A percentile compares a stretch with the other conserved stretches of the same genome.
Evolutionary conservation across 2,329 filamentous ascomycete genomes (phyloP).

Genomic region (Xylaria hypoxylon): DNA sequence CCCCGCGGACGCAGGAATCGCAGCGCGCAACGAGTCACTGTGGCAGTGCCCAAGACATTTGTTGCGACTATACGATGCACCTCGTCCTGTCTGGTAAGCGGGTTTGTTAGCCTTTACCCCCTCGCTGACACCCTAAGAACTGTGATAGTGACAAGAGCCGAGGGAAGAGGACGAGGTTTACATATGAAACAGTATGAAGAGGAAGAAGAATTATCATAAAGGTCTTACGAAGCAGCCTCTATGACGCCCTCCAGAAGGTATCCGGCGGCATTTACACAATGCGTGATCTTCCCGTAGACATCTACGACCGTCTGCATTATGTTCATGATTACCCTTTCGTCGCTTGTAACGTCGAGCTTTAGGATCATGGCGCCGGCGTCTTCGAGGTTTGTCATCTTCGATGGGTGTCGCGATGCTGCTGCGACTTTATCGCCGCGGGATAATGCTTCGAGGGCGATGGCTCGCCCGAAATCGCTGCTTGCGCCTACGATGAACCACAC

Average conservation of each 20-base stretch:
- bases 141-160: background rate
- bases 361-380: conserved; percentile 7
- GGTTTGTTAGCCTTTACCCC: background rate
- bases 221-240: conserved; percentile 12
- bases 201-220: background rate
- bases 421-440: conserved; percentile 10
- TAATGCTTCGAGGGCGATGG: conserved; percentile 12
- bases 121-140: background rate
- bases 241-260: conserved; percentile 12
- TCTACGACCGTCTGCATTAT: conserved; percentile 11
- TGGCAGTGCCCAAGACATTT: background rate
- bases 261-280: background rate
- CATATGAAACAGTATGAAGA: no score
- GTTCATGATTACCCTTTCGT: background rate
- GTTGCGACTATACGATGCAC: background rate
- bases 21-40: conserved; percentile 1
- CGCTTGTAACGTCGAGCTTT: background rate
- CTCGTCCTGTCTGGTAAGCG: conserved; percentile 4
- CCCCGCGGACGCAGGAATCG: conserved; percentile 7
- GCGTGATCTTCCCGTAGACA: conserved; percentile 10
- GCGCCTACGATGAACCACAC: conserved; percentile 15
- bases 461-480: conserved; percentile 18
- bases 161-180: background rate
- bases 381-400: conserved; percentile 6
- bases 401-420: conserved; percentile 6